Base-by-base conservation (phyloP, 1,139 yeast species). In the Eremothecium coryli region DNA sequence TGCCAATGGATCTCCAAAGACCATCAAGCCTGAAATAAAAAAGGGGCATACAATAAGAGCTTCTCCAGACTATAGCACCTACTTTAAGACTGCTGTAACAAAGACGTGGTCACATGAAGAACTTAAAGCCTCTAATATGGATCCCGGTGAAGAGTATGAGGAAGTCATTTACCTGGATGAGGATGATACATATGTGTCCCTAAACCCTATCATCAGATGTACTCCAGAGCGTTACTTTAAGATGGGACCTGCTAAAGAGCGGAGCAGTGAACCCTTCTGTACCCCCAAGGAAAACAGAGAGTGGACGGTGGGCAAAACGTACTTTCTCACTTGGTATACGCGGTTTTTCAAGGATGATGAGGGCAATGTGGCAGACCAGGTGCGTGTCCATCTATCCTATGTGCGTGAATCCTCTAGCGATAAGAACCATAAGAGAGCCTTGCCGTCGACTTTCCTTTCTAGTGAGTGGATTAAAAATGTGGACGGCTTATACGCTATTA, bases 191-290 rank as follows among this genome's bases (percentile, higher is more conserved):
- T 79, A 82, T 49, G 77, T 73, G 28, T 61, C 68, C 15, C 66
- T 85, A 52, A 81, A 77, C 49, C 95, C 95, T 0, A 58, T 85
- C 37, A 71, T 82, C 49, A 69, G 95, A 58, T 85, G 95, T 60
- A 81, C 88, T 3, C 95, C 95, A 1, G 80, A 79, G 35, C 58
- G 69, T 31, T 85, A 81, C 54, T 67, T 65, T 50, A 70, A 69
- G 46, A 81, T 76, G 55, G 90, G 90, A 7, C 39, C 65, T 28
- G 77, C 74, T 23, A 73, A 73, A 48, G 71, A 71, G 42, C 55
- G 59, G 17, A 41, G 58, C 0, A 71, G 84, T 24, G 88, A 67
- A 38, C 95, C 95, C 12, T 82, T 84, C 56, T 85, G 95, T 57
- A 72, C 82, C 18, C 95, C 95, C 13, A 65, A 62, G 22, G 90